Base-by-base conservation (phyloP, 1,284 basidiomycete species). In the Rhodotorula glutinis region DNA sequence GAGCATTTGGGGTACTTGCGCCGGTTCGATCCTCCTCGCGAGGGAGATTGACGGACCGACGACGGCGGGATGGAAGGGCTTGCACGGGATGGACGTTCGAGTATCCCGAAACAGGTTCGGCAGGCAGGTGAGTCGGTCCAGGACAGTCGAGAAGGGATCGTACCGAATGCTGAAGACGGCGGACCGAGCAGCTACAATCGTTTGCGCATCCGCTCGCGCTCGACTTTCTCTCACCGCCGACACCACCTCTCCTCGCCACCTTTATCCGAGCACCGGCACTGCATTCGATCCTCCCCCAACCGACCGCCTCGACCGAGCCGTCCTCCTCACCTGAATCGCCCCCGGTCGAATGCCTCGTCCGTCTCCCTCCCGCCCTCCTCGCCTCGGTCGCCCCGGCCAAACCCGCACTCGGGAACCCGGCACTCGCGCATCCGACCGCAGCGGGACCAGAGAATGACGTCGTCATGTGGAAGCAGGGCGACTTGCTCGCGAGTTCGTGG, bases 1-100 rank as follows among this genome's bases (percentile, higher is more conserved):
- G 87, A 91, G 0, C 86, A 13, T 94, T 1, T 98, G 92, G 91
- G 95, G 95, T 4, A 98, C 94, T 0, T 98, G 95, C 79, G 95
- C 95, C 0, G 95, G 95, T 25, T 94, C 95, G 73, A 98, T 98
- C 72, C 82, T 98, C 57, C 85, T 98, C 53, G 85, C 91, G 4
- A 82, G 87, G 70, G 79, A 82, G 13, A 84, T 91, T 21, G 86
- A 56, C 47, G 64, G 63, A 0, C 68, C 72, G 17, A 95, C 94
- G 82, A 88, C 87, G 75, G 91, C 90, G 49, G 91, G 91, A 3
- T 92, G 93, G 79, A 89, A 93, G 73, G 82, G 94, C 19, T 82
- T 97, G 25, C 88, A 88, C 38, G 93, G 90, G 23, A 85, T 97
- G 67, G 87, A 88, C 23, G 83, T 95, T 66, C 85, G 85, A 17